phyloP scores from a whole-genome alignment of 257 asterid species.

The Forsythia viridissima region DNA sequence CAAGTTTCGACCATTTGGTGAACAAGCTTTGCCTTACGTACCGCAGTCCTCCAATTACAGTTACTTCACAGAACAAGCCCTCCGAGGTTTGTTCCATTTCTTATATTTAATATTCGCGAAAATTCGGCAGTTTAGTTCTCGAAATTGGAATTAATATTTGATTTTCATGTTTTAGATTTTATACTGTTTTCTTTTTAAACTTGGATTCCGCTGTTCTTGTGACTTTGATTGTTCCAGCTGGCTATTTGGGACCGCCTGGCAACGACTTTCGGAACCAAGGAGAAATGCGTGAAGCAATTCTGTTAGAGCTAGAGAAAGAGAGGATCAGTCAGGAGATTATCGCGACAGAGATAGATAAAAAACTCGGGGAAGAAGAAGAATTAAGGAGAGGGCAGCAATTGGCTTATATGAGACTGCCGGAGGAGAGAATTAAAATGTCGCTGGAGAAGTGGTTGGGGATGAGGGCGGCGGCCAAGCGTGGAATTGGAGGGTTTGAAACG shows the following conservation, averaged over 20 bases:
- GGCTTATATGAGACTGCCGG: conserved; percentile 13
- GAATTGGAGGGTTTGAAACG: conserved; percentile 10
- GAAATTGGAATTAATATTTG: neutral
- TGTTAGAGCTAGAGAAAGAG: conserved; percentile 31
- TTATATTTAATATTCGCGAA: neutral
- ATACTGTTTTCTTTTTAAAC: neutral
- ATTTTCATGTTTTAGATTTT: neutral
- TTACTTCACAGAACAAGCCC: conserved; percentile 23
- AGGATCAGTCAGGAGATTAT: conserved; percentile 35
- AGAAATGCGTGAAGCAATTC: conserved; percentile 7
- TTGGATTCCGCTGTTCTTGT: too few species aligned
- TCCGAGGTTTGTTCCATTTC: conserved; percentile 16
- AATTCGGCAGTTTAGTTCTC: neutral
- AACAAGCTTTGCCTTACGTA: neutral
- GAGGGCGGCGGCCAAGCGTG: neutral
- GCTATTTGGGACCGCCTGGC: conserved; percentile 7
- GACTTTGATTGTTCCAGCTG: conserved; percentile 19
- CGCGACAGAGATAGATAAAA: conserved; percentile 25
- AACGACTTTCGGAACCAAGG: neutral
- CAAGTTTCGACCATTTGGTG: conserved; percentile 14
- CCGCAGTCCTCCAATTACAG: conserved; percentile 4
- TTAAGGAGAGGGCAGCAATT: conserved; percentile 33
- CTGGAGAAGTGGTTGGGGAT: conserved; percentile 16
- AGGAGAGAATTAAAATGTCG: conserved; percentile 22
- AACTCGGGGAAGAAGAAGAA: conserved; percentile 33